Conservation (phyloP, 2,329 filamentous ascomycete genomes). For the Diaporthe batatas region DNA sequence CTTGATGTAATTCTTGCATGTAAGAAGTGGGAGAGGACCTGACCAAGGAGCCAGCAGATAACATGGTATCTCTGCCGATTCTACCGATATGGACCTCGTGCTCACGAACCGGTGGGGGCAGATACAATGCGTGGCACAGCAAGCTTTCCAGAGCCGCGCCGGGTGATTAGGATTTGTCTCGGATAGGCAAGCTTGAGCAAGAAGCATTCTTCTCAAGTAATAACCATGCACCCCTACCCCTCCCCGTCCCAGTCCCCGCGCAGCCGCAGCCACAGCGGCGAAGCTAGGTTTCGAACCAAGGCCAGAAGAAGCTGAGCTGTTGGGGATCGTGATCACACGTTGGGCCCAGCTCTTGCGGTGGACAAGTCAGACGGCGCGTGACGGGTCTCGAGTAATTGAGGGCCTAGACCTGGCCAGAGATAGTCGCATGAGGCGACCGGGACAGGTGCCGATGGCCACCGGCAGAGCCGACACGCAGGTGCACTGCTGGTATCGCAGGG, state of each 20-base stretch:
- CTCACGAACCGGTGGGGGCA: too few relatives aligned
- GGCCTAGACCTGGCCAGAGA: background rate
- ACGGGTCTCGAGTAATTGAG: background rate
- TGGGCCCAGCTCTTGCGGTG: background rate
- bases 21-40: too few relatives aligned
- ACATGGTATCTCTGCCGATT: too few relatives aligned
- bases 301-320: too few relatives aligned
- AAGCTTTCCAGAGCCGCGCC: too few relatives aligned
- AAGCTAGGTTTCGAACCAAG: background rate
- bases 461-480: background rate
- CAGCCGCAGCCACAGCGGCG: background rate
- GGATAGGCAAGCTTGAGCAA: background rate
- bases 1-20: too few relatives aligned
- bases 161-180: background rate
- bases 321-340: background rate
- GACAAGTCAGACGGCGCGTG: background rate
- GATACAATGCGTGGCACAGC: too few relatives aligned
- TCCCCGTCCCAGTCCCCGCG: background rate
- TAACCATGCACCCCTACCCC: background rate
- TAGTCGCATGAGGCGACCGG: background rate
- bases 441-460: conserved; percentile 9
- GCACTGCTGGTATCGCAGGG: background rate
- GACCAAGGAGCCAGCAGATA: too few relatives aligned
- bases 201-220: background rate
- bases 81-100: too few relatives aligned